Evolutionary conservation across 805 yeast genomes (phyloP).

Genomic region (Priceomyces haplophilus): DNA sequence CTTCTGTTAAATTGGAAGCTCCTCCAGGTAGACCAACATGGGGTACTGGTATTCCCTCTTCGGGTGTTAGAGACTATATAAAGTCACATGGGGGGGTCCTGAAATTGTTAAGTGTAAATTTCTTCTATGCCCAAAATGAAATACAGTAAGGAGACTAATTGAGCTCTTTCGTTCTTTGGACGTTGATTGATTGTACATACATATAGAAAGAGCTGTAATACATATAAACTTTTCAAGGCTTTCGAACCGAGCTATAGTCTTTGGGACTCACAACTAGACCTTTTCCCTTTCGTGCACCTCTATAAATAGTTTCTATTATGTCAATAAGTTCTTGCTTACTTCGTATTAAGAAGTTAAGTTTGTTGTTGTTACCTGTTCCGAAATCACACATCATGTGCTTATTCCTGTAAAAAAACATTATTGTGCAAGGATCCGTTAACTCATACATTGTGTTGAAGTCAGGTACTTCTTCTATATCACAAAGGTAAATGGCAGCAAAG

Average conservation of each 20-base stretch:
- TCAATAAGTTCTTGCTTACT: conserved; percentile 90
- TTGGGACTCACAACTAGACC: conserved; percentile 86
- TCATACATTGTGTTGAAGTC: conserved; percentile 90
- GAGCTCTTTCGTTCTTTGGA: neutral
- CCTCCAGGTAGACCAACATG: conserved; percentile 64
- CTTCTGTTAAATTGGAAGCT: conserved; percentile 37
- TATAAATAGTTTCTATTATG: conserved; percentile 79
- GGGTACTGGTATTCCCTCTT: conserved; percentile 83
- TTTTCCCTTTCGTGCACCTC: conserved; percentile 91
- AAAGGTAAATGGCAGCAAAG: conserved; percentile 83
- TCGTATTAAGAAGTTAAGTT: conserved; percentile 71
- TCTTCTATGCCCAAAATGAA: conserved; percentile 73
- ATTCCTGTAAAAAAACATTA: conserved; percentile 91
- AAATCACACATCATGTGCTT: conserved; percentile 98
- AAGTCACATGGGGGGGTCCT: conserved; percentile 50
- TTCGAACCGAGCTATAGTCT: conserved; percentile 47
- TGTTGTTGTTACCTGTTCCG: conserved; percentile 97
- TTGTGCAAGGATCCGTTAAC: conserved; percentile 81
- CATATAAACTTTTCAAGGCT: conserved; percentile 7
- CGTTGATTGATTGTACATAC: conserved; percentile 2
- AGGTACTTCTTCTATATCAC: conserved; percentile 85
- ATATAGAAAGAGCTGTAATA: conserved; percentile 1
- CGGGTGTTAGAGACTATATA: conserved; percentile 77
- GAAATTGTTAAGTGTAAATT: conserved; percentile 71
- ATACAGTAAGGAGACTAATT: conserved; percentile 10